Conservation (phyloP, 2,329 filamentous ascomycete species). For the Fonsecaea erecta region DNA sequence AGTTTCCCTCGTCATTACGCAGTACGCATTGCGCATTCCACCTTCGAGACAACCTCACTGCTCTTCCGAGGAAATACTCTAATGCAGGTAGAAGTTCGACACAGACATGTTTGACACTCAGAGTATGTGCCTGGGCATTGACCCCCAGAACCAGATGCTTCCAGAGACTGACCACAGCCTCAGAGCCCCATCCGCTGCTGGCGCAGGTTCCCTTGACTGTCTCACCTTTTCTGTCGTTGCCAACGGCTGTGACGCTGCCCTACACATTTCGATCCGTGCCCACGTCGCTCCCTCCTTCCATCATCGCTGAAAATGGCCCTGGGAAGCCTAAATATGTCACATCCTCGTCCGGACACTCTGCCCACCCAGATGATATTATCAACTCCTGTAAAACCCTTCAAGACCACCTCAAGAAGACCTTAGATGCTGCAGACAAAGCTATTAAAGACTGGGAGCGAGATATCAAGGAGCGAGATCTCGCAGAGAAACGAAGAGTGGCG, state of each 20-base stretch:
- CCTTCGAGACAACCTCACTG: neutral
- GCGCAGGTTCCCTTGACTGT: constrained; percentile 92
- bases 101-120: constrained; percentile 51
- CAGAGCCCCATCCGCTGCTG: constrained; percentile 81
- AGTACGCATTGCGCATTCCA: constrained; percentile 2
- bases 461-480: constrained; percentile 62
- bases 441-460: constrained; percentile 72
- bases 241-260: constrained; percentile 85
- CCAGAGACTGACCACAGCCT: constrained; percentile 17
- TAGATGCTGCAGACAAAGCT: constrained; percentile 69
- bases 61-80: neutral
- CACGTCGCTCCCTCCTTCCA: constrained; percentile 78
- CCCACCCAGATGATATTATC: constrained; percentile 84
- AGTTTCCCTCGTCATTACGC: too few relatives aligned
- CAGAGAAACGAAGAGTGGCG: constrained; percentile 66
- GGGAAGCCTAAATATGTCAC: constrained; percentile 73
- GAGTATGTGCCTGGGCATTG: constrained; percentile 41
- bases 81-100: neutral
- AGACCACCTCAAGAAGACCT: constrained; percentile 72
- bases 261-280: constrained; percentile 94
- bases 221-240: constrained; percentile 90
- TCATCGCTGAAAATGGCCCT: constrained; percentile 56
- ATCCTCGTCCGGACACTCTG: constrained; percentile 77
- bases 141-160: neutral
- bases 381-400: constrained; percentile 79